These are phyloP conservation scores for Echites panduratus DNA, from an alignment of 257 asterid species.

Conservation along the genomic window DNA sequence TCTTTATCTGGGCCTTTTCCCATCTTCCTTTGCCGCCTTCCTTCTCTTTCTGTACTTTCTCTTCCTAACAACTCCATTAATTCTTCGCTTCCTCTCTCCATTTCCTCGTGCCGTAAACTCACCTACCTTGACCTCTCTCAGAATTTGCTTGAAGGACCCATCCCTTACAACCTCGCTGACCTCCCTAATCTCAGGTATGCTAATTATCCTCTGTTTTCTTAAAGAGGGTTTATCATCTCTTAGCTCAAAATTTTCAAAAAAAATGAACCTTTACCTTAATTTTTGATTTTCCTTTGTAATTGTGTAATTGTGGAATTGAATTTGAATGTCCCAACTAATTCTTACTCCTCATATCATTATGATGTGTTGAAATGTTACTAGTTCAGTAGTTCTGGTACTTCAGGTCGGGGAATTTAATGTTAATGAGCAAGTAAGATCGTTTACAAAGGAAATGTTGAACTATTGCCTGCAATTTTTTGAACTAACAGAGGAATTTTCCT, in stretches of 20 bases:
- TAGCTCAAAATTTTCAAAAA: neutral
- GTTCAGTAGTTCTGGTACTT: no score
- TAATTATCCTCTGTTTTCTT: neutral
- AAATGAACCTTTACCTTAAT: neutral
- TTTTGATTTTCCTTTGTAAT: neutral
- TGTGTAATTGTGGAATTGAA: neutral
- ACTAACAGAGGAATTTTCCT: neutral
- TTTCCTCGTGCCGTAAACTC: constrained; percentile 54
- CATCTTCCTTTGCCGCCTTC: constrained; percentile 42
- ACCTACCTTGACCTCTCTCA: constrained; percentile 54
- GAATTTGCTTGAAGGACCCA: constrained; percentile 50
- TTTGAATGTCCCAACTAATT: neutral
- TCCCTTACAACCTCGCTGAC: constrained; percentile 54
- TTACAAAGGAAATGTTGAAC: neutral
- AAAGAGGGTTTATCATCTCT: neutral
- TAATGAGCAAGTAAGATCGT: neutral
- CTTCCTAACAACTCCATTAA: constrained; percentile 45
- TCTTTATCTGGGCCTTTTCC: constrained; percentile 66
- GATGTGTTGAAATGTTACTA: neutral
- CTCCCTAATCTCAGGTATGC: constrained; percentile 67
- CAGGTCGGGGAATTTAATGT: neutral
- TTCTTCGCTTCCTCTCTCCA: constrained; percentile 43
- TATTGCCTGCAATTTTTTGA: neutral
- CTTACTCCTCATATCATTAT: neutral
- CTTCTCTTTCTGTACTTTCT: constrained; percentile 37